These are phyloP conservation scores for Leccinum huronense DNA, from an alignment of 1,284 basidiomycete species.

Conservation along the genomic window DNA sequence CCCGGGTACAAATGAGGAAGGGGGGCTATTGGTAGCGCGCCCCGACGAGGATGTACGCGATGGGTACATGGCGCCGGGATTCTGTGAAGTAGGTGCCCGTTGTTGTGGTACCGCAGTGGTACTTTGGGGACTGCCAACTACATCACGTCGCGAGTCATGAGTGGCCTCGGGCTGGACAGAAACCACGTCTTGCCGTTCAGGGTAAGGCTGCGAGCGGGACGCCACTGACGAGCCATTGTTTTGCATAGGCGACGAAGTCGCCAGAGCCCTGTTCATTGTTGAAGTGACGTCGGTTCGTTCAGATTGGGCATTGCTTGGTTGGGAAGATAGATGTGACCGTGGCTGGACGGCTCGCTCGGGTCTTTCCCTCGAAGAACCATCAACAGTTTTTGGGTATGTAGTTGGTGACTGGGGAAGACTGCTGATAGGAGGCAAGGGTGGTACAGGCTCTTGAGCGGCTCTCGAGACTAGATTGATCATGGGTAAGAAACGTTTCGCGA, in stretches of 20 bases:
- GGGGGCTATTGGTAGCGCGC: constrained; percentile 17
- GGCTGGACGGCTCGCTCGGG: constrained; percentile 30
- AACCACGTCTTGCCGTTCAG: constrained; percentile 9
- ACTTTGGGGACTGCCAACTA: constrained; percentile 4
- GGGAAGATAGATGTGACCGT: constrained; percentile 10
- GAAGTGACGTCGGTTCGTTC: constrained; percentile 5
- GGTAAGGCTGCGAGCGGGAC: constrained; percentile 8
- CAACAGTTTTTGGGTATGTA: neutral
- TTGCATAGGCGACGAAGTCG: constrained; percentile 8
- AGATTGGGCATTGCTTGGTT: constrained; percentile 3
- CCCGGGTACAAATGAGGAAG: constrained; percentile 38
- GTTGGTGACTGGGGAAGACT: constrained; percentile 19
- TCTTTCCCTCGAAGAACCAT: constrained; percentile 14
- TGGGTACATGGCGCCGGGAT: constrained; percentile 16
- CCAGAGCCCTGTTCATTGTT: neutral
- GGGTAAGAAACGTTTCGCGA: constrained; percentile 3
- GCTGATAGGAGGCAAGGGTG: constrained; percentile 51
- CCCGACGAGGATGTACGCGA: constrained; percentile 24
- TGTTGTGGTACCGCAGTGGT: constrained; percentile 25
- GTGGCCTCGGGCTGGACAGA: constrained; percentile 5
- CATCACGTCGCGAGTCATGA: constrained; percentile 13
- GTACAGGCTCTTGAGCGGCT: constrained; percentile 57
- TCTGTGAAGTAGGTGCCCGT: constrained; percentile 22
- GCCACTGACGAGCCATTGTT: constrained; percentile 6
- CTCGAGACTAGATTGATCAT: constrained; percentile 47